Conservation (phyloP, 192 early-diverging fungal genomes). For the Lunasporangiospora selenospora region DNA sequence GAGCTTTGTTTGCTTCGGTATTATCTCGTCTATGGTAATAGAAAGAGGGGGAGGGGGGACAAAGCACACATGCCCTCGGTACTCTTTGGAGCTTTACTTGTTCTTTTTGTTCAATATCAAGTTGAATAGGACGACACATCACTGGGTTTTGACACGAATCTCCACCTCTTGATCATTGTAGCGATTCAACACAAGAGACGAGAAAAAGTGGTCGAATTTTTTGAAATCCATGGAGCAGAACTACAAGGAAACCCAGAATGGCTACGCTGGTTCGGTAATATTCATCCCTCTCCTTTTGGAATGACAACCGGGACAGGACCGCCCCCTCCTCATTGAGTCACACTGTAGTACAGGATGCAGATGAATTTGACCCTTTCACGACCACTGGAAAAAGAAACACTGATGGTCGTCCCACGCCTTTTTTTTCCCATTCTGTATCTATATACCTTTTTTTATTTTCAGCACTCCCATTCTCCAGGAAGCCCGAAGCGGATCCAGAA, state of each 20-base stretch:
- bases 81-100: neutral
- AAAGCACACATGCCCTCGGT: neutral
- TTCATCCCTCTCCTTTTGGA: neutral
- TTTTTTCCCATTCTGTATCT: neutral
- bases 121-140: neutral
- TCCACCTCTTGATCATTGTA: slow-evolving; percentile 10
- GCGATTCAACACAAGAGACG: slow-evolving; percentile 63
- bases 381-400: too few relatives aligned
- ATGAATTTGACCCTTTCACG: too few relatives aligned
- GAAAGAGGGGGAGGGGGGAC: neutral
- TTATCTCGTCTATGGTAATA: slow-evolving; percentile 65
- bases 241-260: slow-evolving; percentile 63
- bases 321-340: too few relatives aligned
- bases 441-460: neutral
- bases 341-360: too few relatives aligned
- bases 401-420: too few relatives aligned
- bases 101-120: slow-evolving; percentile 1
- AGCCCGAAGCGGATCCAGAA: slow-evolving; percentile 60
- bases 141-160: neutral
- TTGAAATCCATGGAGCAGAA: slow-evolving; percentile 63
- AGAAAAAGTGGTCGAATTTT: slow-evolving; percentile 65
- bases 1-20: slow-evolving; percentile 64
- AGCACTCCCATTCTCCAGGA: slow-evolving; percentile 66
- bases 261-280: slow-evolving; percentile 69
- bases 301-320: neutral